These are phyloP conservation scores for Trifolium subterraneum DNA, from an alignment of 306 rosid genomes.

Conservation along the genomic window DNA sequence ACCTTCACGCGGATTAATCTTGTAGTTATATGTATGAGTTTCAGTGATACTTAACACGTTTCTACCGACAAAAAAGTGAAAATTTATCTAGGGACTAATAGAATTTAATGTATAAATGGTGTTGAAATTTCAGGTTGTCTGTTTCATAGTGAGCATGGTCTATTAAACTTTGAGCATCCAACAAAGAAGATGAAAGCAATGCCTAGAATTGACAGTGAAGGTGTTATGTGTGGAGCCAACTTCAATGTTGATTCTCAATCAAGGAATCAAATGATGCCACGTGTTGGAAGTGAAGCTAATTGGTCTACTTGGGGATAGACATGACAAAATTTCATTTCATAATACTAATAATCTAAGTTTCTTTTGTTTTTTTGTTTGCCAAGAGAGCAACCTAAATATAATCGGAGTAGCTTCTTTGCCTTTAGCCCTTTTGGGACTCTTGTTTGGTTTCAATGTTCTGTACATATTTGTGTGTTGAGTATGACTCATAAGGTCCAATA, in stretches of 20 bases:
- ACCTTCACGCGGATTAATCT: too few relatives aligned
- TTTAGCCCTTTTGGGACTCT: constrained; percentile 11
- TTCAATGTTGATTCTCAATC: constrained; percentile 87
- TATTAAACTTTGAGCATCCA: constrained; percentile 87
- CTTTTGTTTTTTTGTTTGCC: background rate
- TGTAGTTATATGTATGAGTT: too few relatives aligned
- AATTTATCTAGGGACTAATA: background rate
- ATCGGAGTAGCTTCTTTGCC: background rate
- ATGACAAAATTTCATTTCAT: constrained; percentile 18
- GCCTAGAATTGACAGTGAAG: constrained; percentile 95
- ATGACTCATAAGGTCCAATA: too few relatives aligned
- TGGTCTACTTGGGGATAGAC: constrained; percentile 74
- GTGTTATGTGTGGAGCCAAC: constrained; percentile 92
- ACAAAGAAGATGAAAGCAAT: constrained; percentile 87
- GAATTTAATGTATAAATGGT: background rate
- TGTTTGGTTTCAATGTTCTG: too few relatives aligned
- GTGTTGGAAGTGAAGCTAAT: constrained; percentile 98
- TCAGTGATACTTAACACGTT: too few relatives aligned
- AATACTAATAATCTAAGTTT: constrained; percentile 15
- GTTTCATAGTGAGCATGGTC: constrained; percentile 87
- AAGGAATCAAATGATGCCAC: constrained; percentile 69
- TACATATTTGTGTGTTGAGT: too few relatives aligned
- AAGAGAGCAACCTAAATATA: constrained; percentile 11
- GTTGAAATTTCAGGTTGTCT: constrained; percentile 69
- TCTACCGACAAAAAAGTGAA: background rate